phyloP scores from a whole-genome alignment of 441 rosid genomes.

The Bruguiera hainesii region DNA sequence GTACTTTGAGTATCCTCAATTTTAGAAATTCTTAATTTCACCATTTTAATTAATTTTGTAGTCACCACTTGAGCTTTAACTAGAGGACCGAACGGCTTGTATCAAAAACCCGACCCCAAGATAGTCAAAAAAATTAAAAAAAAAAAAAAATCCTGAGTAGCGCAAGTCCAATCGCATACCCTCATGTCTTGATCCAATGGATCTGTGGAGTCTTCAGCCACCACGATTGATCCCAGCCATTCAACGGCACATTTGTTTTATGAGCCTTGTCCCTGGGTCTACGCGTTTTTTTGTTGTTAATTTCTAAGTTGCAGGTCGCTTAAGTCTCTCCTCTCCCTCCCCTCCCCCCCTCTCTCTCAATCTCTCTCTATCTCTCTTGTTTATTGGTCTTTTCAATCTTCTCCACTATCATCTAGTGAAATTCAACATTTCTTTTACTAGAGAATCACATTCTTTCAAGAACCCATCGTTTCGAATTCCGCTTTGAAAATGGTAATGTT shows the following conservation, averaged over 20 bases:
- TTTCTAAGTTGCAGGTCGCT: conserved; percentile 39
- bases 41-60: too few species aligned
- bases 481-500: conserved; percentile 26
- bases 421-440: conserved; percentile 6
- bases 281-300: conserved; percentile 40
- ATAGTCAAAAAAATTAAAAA: too few species aligned
- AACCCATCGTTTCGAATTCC: conserved; percentile 17
- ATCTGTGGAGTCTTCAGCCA: conserved; percentile 23
- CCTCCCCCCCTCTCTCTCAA: conserved; percentile 9
- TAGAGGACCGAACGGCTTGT: too few species aligned
- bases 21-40: too few species aligned
- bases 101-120: too few species aligned
- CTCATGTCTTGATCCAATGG: conserved; percentile 36
- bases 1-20: too few species aligned
- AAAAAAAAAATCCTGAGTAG: conserved; percentile 40
- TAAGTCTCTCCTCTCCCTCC: not conserved
- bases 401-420: conserved; percentile 3
- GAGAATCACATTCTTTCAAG: conserved; percentile 13
- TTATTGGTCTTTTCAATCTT: not conserved
- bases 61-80: too few species aligned
- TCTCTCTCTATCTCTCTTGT: not conserved
- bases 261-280: conserved; percentile 27
- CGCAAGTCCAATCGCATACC: conserved; percentile 42
- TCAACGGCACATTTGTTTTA: conserved; percentile 22
- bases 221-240: conserved; percentile 34